Conservation (phyloP, 2,329 filamentous ascomycete species). For the Colletotrichum endophyticum region DNA sequence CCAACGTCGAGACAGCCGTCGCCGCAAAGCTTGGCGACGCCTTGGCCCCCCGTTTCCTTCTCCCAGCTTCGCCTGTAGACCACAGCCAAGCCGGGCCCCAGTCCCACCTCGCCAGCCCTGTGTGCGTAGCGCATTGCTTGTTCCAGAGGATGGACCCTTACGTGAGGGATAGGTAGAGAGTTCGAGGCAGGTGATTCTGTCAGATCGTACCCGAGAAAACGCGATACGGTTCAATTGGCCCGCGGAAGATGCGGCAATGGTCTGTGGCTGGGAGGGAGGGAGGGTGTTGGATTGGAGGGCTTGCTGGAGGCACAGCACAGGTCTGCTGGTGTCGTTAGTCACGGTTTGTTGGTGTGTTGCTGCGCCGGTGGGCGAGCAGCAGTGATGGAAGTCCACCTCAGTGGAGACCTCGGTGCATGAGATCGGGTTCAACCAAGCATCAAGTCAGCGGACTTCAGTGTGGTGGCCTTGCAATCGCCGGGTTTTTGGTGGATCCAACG, state of each 20-base stretch:
- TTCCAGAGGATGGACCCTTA: neutral
- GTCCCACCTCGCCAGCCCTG: neutral
- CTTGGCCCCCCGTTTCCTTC: neutral
- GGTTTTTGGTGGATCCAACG: neutral
- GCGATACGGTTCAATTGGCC: neutral
- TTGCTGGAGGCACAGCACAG: neutral
- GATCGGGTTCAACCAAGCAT: neutral
- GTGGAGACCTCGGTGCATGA: neutral
- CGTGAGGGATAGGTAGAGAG: neutral
- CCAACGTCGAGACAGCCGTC: conserved; percentile 19
- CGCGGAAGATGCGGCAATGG: neutral
- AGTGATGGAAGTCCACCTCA: neutral
- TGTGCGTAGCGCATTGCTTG: neutral
- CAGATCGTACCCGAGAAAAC: neutral
- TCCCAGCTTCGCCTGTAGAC: neutral
- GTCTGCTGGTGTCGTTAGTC: neutral
- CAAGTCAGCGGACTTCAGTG: neutral
- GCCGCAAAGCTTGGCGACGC: conserved; percentile 20
- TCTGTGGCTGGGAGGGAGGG: neutral
- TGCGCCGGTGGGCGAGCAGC: neutral
- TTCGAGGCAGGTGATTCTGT: neutral
- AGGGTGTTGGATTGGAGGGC: neutral
- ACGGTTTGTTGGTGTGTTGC: neutral
- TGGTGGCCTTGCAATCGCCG: neutral
- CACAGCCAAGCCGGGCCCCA: neutral